Base-by-base conservation (phyloP, 1,284 basidiomycete species). In the Ceratobasidium sp. region DNA sequence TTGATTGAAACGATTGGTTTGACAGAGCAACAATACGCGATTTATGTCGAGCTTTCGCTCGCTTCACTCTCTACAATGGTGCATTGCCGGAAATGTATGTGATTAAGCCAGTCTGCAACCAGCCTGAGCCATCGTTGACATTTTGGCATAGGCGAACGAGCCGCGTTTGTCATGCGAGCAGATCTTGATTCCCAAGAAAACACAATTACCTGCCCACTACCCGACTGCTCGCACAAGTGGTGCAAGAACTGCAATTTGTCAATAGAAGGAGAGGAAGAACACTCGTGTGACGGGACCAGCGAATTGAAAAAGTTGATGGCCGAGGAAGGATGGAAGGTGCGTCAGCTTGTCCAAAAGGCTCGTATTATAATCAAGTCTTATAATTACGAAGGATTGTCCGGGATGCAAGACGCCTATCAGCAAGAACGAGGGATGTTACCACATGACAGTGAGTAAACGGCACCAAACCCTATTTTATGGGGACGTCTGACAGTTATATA, bases 11-110 rank as follows among this genome's bases (percentile, higher is more conserved):
- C 84, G 58, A 81, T 91, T 8, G 86, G 87, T 3, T 78, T 91
- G 3, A 81, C 82, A 8, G 83, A 88, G 69, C 78, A 84, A 46
- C 82, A 88, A 74, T 86, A 84, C 72, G 80, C 80, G 22, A 82
- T 84, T 2, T 86, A 86, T 78, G 83, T 83, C 24, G 88, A 89
- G 76, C 83, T 90, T 78, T 85, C 89, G 76, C 78, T 90, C 39
- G 81, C 85, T 0, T 80, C 83, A 6, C 85, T 88, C 76, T 88
- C 87, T 0, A 81, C 88, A 19, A 80, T 86, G 29, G 79, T 91
- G 5, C 83, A 86, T 71, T 89, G 88, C 76, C 84, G 84, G 63
- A 84, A 83, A 87, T 86, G 79, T 82, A 74, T 78, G 81, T 78
- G 0, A 19, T 2, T 5, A 13, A 2, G 29, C 8, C 22, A 16